Conservation (phyloP, 2,329 filamentous ascomycete genomes). For the Aspergillus intermedius region DNA sequence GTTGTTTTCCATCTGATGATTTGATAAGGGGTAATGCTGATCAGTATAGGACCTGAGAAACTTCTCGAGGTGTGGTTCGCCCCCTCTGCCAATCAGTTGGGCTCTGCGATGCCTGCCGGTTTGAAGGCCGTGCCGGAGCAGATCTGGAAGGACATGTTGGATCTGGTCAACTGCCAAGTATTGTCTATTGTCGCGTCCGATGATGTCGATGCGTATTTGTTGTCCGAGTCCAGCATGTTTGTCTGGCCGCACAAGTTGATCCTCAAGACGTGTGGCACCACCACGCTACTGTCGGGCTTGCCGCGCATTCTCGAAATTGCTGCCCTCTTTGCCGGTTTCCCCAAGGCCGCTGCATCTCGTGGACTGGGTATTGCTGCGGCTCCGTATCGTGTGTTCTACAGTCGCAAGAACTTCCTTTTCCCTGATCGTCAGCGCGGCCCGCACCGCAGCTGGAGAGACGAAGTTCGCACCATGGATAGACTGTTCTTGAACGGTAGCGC, state of each 20-base stretch:
- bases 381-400: conserved; percentile 96
- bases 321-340: conserved; percentile 79
- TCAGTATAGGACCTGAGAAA: conserved; percentile 73
- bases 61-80: conserved; percentile 98
- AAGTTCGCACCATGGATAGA: conserved; percentile 86
- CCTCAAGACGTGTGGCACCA: conserved; percentile 96
- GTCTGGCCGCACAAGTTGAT: conserved; percentile 99
- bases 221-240: conserved; percentile 99
- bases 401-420: conserved; percentile 96
- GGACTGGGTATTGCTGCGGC: conserved; percentile 68
- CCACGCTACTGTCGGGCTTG: conserved; percentile 81
- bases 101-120: conserved; percentile 64
- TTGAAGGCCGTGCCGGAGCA: conserved; percentile 80
- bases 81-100: conserved; percentile 63
- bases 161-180: conserved; percentile 97
- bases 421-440: conserved; percentile 90
- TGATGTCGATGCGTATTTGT: conserved; percentile 88
- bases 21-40: conserved; percentile 3
- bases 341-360: conserved; percentile 64
- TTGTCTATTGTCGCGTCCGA: conserved; percentile 90
- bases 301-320: conserved; percentile 91
- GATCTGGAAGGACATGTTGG: conserved; percentile 92
- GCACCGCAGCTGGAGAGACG: conserved; percentile 95
- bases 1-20: conserved; percentile 7
- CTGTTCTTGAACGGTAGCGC: conserved; percentile 89